A percentile compares a stretch with the other conserved stretches of the same genome.
Conservation (phyloP, 345 rosid species). For the Lepidium aucheri region DNA sequence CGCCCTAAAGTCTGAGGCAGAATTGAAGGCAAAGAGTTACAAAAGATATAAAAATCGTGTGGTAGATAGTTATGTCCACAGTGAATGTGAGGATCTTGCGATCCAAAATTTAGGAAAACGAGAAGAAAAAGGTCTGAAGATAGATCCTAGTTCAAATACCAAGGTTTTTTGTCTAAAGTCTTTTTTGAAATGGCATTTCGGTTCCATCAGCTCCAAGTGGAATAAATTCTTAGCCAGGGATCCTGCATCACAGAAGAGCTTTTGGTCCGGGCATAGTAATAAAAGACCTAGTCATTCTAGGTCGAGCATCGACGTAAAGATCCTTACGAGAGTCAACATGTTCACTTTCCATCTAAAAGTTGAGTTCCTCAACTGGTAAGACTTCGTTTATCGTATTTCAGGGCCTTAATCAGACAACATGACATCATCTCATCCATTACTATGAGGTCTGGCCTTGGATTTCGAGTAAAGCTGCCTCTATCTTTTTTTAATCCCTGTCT, state of each 20-base stretch:
- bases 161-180: constrained; percentile 47
- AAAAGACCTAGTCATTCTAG: constrained; percentile 10
- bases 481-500: background rate
- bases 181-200: constrained; percentile 47
- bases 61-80: constrained; percentile 41
- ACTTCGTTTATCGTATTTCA: background rate
- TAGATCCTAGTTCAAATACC: constrained; percentile 44
- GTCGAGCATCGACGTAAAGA: background rate
- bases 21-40: constrained; percentile 36
- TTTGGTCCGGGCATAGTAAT: constrained; percentile 52
- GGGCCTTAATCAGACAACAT: background rate
- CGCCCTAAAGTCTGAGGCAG: constrained; percentile 44
- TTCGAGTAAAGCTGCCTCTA: background rate
- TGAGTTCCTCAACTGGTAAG: background rate
- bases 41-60: constrained; percentile 59
- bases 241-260: constrained; percentile 43
- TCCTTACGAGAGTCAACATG: background rate
- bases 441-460: background rate
- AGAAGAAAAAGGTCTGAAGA: constrained; percentile 36
- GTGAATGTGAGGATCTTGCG: constrained; percentile 36
- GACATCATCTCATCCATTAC: background rate
- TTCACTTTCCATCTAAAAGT: background rate
- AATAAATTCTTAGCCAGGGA: constrained; percentile 40
- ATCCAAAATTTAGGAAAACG: constrained; percentile 13
- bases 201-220: constrained; percentile 53